Evolutionary conservation across 2,329 filamentous ascomycete species (phyloP).

Genomic region (Aspergillus pseudoglaucus): DNA sequence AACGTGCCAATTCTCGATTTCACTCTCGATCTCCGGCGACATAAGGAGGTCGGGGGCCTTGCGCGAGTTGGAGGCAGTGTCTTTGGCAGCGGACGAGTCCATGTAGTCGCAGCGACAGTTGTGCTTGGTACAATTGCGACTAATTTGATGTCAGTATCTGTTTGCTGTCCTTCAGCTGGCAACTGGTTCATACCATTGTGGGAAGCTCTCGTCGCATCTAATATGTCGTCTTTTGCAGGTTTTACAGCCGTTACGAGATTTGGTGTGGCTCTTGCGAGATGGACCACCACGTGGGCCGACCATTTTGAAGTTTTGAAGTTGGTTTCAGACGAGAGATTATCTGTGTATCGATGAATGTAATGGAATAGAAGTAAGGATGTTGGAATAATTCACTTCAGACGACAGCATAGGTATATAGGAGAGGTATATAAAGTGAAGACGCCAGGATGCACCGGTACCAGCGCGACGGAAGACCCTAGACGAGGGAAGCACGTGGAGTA

Average conservation of each 20-base stretch:
- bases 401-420: no score
- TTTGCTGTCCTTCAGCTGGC: constrained; percentile 1
- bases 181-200: constrained; percentile 68
- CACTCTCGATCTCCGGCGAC: constrained; percentile 75
- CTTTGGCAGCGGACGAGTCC: constrained; percentile 63
- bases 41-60: constrained; percentile 65
- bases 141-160: constrained; percentile 32
- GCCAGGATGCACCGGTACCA: no score
- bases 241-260: constrained; percentile 96
- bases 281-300: constrained; percentile 92
- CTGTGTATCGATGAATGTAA: no score
- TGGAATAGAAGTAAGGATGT: no score
- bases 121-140: constrained; percentile 97
- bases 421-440: no score
- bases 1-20: constrained; percentile 74
- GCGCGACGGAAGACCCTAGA: no score
- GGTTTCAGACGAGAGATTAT: neutral
- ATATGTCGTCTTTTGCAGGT: constrained; percentile 98
- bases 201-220: constrained; percentile 93
- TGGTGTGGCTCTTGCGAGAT: constrained; percentile 87
- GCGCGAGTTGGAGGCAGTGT: constrained; percentile 46
- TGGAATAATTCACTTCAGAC: no score
- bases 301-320: constrained; percentile 52
- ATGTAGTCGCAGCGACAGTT: constrained; percentile 98
- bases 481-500: no score